Evolutionary conservation across 768 basidiomycete species (phyloP), one percentile per base, ranked within the genome.

Genomic region (Myochromella boudieri): DNA sequence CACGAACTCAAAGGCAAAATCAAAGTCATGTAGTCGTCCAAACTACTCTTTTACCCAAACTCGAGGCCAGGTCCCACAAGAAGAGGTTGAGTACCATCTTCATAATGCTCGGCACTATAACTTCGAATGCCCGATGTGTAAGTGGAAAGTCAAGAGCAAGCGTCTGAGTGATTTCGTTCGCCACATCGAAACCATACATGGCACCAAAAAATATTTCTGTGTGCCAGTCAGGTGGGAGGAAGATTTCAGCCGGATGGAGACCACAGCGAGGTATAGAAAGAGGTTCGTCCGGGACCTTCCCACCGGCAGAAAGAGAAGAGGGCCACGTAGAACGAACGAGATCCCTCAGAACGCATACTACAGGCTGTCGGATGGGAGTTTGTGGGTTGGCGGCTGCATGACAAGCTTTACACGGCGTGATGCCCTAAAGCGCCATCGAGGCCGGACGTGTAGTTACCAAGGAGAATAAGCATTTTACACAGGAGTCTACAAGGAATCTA

Each of bases 101-200:
- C 48, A 49, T 1, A 44, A 62, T 4, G 43, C 51, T 51, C 58
- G 69, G 8, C 8, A n/a, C 11, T 24, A 34, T n/a, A 34, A 44
- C 58, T 64, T 71, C 60, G 47, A 64, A 3, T 82, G 80, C 57
- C 74, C 74, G 2, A 66, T 66, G 39, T 80, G 80, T 58, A 61
- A 61, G 37, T 76, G 72, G 70, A 62, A 69, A 25, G 77, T 77
- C 54, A 59, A 52, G 28, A 80, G 78, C 63, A 65, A 66, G 31
- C 78, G 82, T 20, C 58, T 74, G 24, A 80, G 81, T 8, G 83
- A 85, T 55, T 77, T 79, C 58, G 75, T 74, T 59, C 75, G 83
- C 18, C 83, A 85, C 58, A 58, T 84, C 33, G 68, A 63, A 34
- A 81, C 81, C 2, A 82, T 71, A 33, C 68, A 74, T 17, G 54